Base-by-base conservation (phyloP, 257 asterid genomes). In the Ballota nigra region DNA sequence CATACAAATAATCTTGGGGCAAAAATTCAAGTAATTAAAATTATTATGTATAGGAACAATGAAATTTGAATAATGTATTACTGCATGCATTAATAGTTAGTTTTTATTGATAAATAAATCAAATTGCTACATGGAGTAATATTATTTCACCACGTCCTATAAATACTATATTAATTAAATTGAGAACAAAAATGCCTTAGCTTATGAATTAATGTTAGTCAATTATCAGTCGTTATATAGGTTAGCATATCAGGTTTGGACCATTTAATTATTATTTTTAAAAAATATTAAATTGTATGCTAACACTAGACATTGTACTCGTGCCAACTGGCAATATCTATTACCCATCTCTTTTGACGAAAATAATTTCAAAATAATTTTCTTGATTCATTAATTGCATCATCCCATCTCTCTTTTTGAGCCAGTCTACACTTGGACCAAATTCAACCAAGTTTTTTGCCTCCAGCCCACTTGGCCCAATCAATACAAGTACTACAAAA, bases 161-260 rank as follows among this genome's bases (percentile, higher is more conserved):
- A 45, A 10, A 45, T n/a, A 45, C 51, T 43, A 33, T 26, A 16
- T 15, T 58, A 58, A 26, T 58, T 41, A 28, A 59, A 28, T 29
- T 23, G 18, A 23, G 19, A 59, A 26, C 65, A 28, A 59, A 59
- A 59, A 59, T 59, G 23, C 43, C 73, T 22, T 41, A 33, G 65
- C 16, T 47, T 34, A 23, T 52, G 24, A 60, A 58, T 45, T 36
- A 67, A 66, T 67, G 52, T 52, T 72, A 67, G 4, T 29, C 51
- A 34, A 70, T 63, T 63, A 56, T 76, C 22, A 11, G 38, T 47
- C 60, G 69, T 13, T 43, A 43, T 13, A 15, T 70, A 58, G 45
- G 68, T 26, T 45, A 45, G 64, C 7, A 45, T 41, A 36, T 63
- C 31, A 66, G 68, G 70, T 38, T 10, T 78, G 75, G 75, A 62